Conservation (phyloP, 768 basidiomycete species). For the Fomitopsis pulvina region DNA sequence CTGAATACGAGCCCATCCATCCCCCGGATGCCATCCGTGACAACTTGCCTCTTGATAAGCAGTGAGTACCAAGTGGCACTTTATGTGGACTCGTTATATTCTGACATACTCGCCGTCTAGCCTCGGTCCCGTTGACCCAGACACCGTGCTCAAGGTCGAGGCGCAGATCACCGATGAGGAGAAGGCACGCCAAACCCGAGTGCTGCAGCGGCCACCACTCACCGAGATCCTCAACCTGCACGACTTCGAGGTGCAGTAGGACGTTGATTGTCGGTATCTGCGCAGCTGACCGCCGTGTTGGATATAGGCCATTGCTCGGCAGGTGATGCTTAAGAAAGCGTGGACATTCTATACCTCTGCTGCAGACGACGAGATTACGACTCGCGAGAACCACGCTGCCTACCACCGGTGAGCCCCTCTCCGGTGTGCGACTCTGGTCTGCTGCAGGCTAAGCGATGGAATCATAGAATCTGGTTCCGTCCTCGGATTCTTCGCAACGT, state of each 20-base stretch:
- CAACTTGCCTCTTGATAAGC: constrained; percentile 76
- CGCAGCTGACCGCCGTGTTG: constrained; percentile 2
- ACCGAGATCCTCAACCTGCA: constrained; percentile 82
- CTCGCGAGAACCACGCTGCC: constrained; percentile 83
- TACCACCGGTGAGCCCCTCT: constrained; percentile 91
- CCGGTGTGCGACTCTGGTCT: too few species aligned
- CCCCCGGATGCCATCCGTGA: constrained; percentile 76
- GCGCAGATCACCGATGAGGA: constrained; percentile 62
- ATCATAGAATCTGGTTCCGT: constrained; percentile 22
- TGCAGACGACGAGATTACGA: constrained; percentile 89
- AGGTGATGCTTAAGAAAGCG: constrained; percentile 76
- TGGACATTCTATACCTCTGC: constrained; percentile 97
- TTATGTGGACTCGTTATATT: too few species aligned
- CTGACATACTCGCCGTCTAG: constrained; percentile 16
- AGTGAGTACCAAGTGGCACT: constrained; percentile 24
- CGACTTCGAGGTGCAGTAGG: constrained; percentile 81
- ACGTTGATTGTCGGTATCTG: background rate
- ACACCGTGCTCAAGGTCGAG: constrained; percentile 55
- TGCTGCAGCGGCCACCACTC: constrained; percentile 62
- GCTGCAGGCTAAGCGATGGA: too few species aligned
- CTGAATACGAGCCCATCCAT: constrained; percentile 84
- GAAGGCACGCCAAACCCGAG: constrained; percentile 48
- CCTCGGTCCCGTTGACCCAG: constrained; percentile 64
- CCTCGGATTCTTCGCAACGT: constrained; percentile 63
- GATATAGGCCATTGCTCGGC: constrained; percentile 70